These are phyloP conservation scores for Podaxis sp. DNA, from an alignment of 768 basidiomycete species.

Conservation along the genomic window DNA sequence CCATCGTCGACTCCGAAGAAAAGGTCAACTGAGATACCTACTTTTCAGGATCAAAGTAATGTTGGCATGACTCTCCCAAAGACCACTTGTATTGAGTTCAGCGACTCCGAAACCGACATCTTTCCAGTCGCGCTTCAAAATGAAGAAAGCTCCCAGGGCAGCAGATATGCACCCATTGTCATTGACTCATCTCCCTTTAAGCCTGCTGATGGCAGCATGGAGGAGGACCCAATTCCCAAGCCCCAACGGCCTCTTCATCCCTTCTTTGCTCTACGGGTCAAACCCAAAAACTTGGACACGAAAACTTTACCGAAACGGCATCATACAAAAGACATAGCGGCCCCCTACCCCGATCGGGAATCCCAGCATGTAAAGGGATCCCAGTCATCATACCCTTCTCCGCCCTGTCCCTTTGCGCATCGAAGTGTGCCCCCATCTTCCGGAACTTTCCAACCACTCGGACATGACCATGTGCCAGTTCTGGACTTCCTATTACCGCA, in stretches of 20 bases:
- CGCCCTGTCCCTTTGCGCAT: conserved; percentile 11
- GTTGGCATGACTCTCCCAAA: neutral
- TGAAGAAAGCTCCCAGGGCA: conserved; percentile 18
- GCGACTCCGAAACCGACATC: neutral
- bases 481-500: neutral
- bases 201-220: conserved; percentile 10
- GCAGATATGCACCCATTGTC: conserved; percentile 38
- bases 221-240: conserved; percentile 6
- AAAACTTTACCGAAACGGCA: conserved; percentile 8
- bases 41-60: neutral
- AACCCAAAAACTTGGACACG: conserved; percentile 9
- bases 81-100: neutral
- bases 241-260: conserved; percentile 34
- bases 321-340: conserved; percentile 11
- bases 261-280: conserved; percentile 38
- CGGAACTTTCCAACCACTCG: neutral
- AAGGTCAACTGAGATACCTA: neutral
- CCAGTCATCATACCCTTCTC: conserved; percentile 35
- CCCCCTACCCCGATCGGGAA: conserved; percentile 45
- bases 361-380: conserved; percentile 61
- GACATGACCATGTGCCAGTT: neutral
- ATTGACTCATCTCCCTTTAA: conserved; percentile 38
- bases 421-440: conserved; percentile 3
- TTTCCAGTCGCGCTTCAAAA: neutral
- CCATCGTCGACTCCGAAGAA: neutral